Evolutionary conservation across 306 rosid genomes (phyloP).

Genomic region (Cucumis hystrix): DNA sequence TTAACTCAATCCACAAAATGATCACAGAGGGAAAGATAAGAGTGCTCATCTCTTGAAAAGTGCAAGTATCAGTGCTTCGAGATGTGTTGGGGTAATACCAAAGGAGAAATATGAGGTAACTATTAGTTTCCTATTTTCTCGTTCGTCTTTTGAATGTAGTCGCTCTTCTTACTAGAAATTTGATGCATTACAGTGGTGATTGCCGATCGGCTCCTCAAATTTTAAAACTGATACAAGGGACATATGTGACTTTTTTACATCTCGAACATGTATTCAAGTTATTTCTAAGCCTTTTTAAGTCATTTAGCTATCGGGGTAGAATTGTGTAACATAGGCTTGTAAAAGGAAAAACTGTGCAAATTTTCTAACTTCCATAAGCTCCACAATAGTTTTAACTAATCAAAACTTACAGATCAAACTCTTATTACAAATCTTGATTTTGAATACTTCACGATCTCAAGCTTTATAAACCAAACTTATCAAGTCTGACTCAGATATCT

Average conservation of each 20-base stretch:
- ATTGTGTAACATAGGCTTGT: neutral
- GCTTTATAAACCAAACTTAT: neutral
- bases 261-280: neutral
- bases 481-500: neutral
- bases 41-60: slow-evolving; percentile 64
- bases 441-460: neutral
- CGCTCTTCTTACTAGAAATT: neutral
- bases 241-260: neutral
- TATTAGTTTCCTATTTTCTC: neutral
- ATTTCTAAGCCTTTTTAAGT: neutral
- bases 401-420: neutral
- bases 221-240: neutral
- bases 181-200: neutral
- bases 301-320: neutral
- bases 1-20: slow-evolving; percentile 30
- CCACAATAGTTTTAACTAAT: neutral
- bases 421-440: neutral
- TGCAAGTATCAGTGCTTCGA: slow-evolving; percentile 93
- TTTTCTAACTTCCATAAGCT: no score
- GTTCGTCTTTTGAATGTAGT: neutral
- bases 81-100: slow-evolving; percentile 43
- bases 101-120: slow-evolving; percentile 47
- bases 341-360: no score
- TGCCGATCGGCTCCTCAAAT: neutral
- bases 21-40: slow-evolving; percentile 20